Evolutionary conservation across 495 filamentous ascomycete species (phyloP).

Genomic region (Neurospora sp.): DNA sequence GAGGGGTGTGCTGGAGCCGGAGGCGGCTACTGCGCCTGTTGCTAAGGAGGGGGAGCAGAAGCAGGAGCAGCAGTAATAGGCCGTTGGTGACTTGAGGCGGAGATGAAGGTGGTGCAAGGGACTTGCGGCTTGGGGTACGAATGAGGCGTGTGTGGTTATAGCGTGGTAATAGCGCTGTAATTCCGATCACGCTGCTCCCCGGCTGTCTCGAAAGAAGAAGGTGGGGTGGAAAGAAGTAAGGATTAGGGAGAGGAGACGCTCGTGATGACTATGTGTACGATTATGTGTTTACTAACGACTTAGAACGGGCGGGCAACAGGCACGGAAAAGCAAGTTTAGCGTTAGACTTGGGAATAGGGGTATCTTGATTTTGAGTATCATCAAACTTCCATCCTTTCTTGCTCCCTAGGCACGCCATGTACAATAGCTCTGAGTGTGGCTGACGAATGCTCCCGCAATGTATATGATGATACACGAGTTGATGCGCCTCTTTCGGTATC

Average conservation of each 20-base stretch:
- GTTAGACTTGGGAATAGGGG: not conserved
- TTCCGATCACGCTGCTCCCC: not conserved
- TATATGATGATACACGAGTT: not conserved
- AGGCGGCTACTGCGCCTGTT: not conserved
- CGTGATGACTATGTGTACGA: not conserved
- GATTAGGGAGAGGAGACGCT: not conserved
- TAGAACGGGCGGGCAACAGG: not conserved
- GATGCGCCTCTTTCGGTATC: not conserved
- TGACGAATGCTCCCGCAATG: not conserved
- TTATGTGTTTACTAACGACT: not conserved
- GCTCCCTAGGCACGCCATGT: not conserved
- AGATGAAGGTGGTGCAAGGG: not conserved
- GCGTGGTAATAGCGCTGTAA: not conserved
- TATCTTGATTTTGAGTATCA: not conserved
- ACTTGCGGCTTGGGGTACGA: not conserved
- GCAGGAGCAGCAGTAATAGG: not conserved
- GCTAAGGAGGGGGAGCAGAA: not conserved
- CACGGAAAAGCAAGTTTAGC: not conserved
- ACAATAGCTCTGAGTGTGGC: not conserved
- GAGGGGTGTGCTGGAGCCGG: not conserved
- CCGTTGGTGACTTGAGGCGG: not conserved
- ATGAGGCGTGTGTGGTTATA: not conserved
- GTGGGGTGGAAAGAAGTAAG: not conserved
- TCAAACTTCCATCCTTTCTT: not conserved
- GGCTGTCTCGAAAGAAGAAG: not conserved